Evolutionary conservation across 2,329 filamentous ascomycete genomes (phyloP), one percentile per base, ranked within the genome.

Genomic region (Fusarium protoensiforme): DNA sequence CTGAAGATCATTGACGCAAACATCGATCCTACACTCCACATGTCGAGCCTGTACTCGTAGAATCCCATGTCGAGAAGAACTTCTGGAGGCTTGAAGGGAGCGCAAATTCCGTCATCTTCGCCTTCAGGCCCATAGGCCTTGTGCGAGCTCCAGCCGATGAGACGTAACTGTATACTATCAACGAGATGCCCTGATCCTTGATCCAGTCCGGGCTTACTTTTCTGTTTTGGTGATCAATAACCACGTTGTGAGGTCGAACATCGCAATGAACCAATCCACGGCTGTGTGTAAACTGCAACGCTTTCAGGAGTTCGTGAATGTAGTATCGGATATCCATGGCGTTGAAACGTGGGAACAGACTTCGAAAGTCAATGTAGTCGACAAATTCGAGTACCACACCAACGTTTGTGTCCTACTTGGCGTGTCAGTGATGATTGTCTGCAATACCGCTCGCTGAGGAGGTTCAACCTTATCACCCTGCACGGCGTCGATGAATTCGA

Each of bases 1-100:
- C 96, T 90, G 87, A 99, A 99, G 81, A 98, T 98, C 96, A 99
- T 98, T 20, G 95, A 97, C 0, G 96, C 96, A 79, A 98, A 98
- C 96, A 99, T 99, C 75, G 96, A 95, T 27, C 96, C 96, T 35
- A 98, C 86, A 63, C 94, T 97, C 96, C 96, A 99, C 95, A 99
- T 98, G 81, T 99, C 96, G 59, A 99, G 88, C 64, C 95, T 98
- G 86, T 98, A 98, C 84, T 98, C 96, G 84, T 98, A 98, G 83
- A 97, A 95, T 81, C 98, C 95, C 85, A 96, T 98, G 78, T 98
- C 95, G 51, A 98, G 95, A 1, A 99, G 89, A 61, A 98, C 86
- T 82, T 99, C 69, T 94, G 0, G 96, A 95, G 7, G 96, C 95
- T 85, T 98, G 7, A 41, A 62, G 3, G 69, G 33, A 10, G 71